Conservation (phyloP, 306 rosid species). For the Vigna nakashimae region DNA sequence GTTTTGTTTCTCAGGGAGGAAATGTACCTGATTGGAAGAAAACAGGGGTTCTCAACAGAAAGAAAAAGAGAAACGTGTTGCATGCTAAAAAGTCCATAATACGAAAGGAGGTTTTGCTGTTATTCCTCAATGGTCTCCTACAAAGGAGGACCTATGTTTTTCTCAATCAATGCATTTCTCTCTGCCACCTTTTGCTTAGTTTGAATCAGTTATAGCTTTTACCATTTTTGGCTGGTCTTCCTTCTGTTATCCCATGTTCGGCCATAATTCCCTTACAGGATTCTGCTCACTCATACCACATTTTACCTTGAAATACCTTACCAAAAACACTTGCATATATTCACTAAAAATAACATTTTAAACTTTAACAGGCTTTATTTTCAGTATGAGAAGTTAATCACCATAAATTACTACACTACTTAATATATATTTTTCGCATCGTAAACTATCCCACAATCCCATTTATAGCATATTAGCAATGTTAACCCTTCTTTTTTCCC, state of each 20-base stretch:
- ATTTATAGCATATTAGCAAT: neutral
- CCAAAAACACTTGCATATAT: neutral
- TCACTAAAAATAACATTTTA: conserved; percentile 38
- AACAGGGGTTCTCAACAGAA: conserved; percentile 55
- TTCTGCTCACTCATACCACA: conserved; percentile 19
- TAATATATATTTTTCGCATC: neutral
- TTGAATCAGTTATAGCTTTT: conserved; percentile 59
- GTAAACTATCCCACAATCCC: neutral
- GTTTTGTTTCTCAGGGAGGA: conserved; percentile 3
- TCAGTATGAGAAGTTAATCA: neutral
- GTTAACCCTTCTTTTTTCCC: neutral
- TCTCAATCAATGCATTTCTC: conserved; percentile 41
- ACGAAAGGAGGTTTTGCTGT: conserved; percentile 44
- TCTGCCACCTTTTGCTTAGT: conserved; percentile 58
- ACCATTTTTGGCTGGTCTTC: conserved; percentile 49
- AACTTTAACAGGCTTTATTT: neutral
- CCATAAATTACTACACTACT: neutral
- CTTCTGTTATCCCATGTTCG: conserved; percentile 22
- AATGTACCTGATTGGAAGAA: conserved; percentile 62
- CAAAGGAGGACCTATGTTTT: conserved; percentile 58
- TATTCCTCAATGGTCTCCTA: conserved; percentile 69
- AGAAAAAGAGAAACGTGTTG: conserved; percentile 47
- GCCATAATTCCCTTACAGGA: conserved; percentile 18
- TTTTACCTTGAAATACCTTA: conserved; percentile 41
- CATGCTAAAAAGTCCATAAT: conserved; percentile 40